These are phyloP conservation scores for Diaporthe sp. DNA, from an alignment of 2,329 filamentous ascomycete genomes.

Conservation along the genomic window DNA sequence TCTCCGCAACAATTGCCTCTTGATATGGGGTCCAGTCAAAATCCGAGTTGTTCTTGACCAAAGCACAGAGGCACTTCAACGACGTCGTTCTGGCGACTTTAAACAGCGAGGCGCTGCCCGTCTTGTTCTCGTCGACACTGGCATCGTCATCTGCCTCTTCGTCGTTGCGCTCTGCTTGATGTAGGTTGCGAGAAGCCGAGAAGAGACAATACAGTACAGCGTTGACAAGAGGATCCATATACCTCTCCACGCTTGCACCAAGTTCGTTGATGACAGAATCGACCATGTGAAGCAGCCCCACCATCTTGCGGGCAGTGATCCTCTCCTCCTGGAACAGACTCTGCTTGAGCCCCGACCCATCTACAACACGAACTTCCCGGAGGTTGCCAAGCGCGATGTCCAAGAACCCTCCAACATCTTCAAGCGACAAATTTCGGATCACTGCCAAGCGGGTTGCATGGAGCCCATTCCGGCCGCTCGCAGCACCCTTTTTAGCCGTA, in stretches of 20 bases:
- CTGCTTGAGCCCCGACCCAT: conserved; percentile 63
- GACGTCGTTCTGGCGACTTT: conserved; percentile 78
- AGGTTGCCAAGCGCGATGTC: conserved; percentile 84
- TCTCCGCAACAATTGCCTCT: conserved; percentile 77
- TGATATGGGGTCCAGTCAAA: conserved; percentile 83
- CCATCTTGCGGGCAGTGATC: conserved; percentile 81
- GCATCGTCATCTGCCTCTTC: conserved; percentile 54
- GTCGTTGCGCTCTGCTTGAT: conserved; percentile 54
- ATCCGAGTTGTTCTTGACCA: conserved; percentile 80
- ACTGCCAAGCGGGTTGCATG: conserved; percentile 86
- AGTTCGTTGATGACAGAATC: conserved; percentile 89
- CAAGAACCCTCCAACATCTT: conserved; percentile 85
- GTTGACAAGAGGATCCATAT: conserved; percentile 78
- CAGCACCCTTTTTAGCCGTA: conserved; percentile 83
- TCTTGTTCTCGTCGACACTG: conserved; percentile 54
- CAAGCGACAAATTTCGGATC: conserved; percentile 80
- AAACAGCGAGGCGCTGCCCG: conserved; percentile 69
- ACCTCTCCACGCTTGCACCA: conserved; percentile 79
- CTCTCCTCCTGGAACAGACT: conserved; percentile 70
- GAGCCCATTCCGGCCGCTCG: conserved; percentile 84
- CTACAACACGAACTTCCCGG: conserved; percentile 70
- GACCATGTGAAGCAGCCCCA: conserved; percentile 93
- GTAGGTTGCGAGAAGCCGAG: conserved; percentile 69
- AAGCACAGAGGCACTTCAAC: conserved; percentile 84
- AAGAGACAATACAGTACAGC: conserved; percentile 87